Evolutionary conservation across 257 asterid species (phyloP), one percentile per base, ranked within the genome.

Genomic region (Linderniella brevidens): DNA sequence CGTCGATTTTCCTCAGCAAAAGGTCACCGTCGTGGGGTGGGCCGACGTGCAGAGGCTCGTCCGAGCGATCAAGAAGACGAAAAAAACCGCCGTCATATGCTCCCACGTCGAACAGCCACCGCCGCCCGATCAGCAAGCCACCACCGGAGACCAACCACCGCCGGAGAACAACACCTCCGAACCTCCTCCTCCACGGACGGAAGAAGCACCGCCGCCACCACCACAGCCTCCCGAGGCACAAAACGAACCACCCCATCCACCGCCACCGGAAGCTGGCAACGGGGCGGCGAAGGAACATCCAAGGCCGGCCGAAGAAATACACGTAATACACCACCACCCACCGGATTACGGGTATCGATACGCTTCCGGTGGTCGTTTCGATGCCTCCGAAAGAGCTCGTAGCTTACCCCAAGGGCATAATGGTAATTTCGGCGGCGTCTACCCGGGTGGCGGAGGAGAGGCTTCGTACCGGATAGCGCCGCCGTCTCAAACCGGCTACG

Each of bases 21-120:
- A 75, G 64, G 49, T 81, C 58, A 75, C 67, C 25, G 59, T 81
- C 58, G 54, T 68, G 17, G 93, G 93, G 59, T 69, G 79, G 64
- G 93, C 73, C 10, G 90, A 81, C 37, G 82, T 84, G 19, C 78
- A 67, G 41, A 68, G 55, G n/a, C 65, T 81, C 58, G 66, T 72
- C 35, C 77, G 68, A 62, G 93, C 93, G 46, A 59, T 81, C 39
- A 81, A 64, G 64, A 81, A 70, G 57, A 72, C 82, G 11, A 74
- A 85, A 50, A 81, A 81, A 43, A 72, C 51, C 18, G 93, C 85
- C 17, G 58, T 70, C 38, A 68, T 80, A 40, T 77, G 81, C 64
- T 66, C 67, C 14, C 79, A 71, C 19, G 52, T 58, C 50, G 76
- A 80, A 50, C 63, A 61, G 13, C 74, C 71, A 36, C 59, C 71